Conservation (phyloP, 371 early-diverging fungal genomes). For the Mucor piriformis region DNA sequence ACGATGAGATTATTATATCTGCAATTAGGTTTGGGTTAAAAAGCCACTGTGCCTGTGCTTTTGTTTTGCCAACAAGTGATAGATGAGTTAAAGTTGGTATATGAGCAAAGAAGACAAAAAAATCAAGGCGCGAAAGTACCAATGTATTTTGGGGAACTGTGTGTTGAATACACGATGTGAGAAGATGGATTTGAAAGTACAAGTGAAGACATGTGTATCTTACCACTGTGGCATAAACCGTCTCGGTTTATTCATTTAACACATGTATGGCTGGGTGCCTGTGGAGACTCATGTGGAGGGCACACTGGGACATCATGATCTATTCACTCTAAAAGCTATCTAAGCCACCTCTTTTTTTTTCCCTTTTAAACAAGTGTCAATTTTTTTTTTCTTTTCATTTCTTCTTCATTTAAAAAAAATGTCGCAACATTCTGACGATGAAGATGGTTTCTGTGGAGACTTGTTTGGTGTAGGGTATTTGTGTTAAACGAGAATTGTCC, state of each 20-base stretch:
- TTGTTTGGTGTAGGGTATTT: constrained; percentile 44
- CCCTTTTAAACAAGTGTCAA: too few species aligned
- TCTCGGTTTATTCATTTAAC: constrained; percentile 3
- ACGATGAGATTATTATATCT: constrained; percentile 20
- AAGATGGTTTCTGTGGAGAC: constrained; percentile 49
- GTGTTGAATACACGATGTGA: not conserved
- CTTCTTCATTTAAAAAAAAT: constrained; percentile 8
- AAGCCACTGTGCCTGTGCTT: not conserved
- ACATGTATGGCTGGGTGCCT: constrained; percentile 7
- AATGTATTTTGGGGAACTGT: constrained; percentile 5
- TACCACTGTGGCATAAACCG: constrained; percentile 26
- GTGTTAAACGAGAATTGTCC: too few species aligned
- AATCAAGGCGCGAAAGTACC: constrained; percentile 1
- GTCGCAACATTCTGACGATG: constrained; percentile 39
- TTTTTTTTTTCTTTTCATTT: not conserved
- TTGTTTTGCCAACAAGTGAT: not conserved
- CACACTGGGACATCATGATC: not conserved
- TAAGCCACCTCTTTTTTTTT: constrained; percentile 2
- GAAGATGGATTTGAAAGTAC: constrained; percentile 6
- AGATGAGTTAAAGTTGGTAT: not conserved
- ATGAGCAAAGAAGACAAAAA: not conserved
- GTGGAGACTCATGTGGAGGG: not conserved
- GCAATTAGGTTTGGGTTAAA: not conserved
- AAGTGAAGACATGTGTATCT: not conserved
- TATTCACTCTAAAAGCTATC: not conserved